phyloP scores from a whole-genome alignment of 768 basidiomycete species.

The Pulveroboletus sp. region DNA sequence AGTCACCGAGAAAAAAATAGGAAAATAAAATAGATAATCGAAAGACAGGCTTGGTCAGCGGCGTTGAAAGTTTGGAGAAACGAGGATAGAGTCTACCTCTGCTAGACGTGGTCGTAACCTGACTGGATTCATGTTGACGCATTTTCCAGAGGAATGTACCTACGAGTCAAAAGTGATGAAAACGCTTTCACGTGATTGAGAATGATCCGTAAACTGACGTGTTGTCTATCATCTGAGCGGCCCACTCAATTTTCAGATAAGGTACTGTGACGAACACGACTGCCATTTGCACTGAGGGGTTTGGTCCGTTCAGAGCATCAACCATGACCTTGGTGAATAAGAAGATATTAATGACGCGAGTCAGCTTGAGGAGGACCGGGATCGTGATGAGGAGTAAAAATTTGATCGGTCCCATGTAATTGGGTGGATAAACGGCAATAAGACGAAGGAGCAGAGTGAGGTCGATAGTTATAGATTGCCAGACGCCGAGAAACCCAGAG shows the following conservation, averaged over 20 bases:
- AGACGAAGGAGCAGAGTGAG: conserved; percentile 23
- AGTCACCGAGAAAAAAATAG: neutral
- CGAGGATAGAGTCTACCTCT: neutral
- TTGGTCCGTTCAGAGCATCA: conserved; percentile 8
- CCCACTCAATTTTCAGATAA: conserved; percentile 30
- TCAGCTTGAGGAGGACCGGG: conserved; percentile 22
- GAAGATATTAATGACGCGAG: conserved; percentile 18
- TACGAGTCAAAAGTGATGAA: neutral
- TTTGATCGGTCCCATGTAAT: neutral
- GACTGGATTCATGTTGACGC: neutral
- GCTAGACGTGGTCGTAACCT: neutral
- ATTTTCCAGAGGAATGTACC: conserved; percentile 15
- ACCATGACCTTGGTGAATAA: conserved; percentile 17
- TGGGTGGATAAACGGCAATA: conserved; percentile 18
- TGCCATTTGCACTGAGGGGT: neutral
- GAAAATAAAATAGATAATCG: too few species aligned
- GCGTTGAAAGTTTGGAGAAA: neutral
- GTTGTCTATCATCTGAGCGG: conserved; percentile 28
- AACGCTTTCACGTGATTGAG: neutral
- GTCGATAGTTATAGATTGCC: conserved; percentile 22
- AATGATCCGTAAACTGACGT: conserved; percentile 6
- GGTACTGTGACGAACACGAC: conserved; percentile 12
- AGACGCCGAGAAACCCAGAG: conserved; percentile 16
- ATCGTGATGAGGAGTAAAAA: conserved; percentile 11
- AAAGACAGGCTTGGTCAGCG: neutral